Evolutionary conservation across 108 stramenopile genomes (phyloP), one percentile per base, ranked within the genome.

Genomic region (Cyclostephanos invisitatus): DNA sequence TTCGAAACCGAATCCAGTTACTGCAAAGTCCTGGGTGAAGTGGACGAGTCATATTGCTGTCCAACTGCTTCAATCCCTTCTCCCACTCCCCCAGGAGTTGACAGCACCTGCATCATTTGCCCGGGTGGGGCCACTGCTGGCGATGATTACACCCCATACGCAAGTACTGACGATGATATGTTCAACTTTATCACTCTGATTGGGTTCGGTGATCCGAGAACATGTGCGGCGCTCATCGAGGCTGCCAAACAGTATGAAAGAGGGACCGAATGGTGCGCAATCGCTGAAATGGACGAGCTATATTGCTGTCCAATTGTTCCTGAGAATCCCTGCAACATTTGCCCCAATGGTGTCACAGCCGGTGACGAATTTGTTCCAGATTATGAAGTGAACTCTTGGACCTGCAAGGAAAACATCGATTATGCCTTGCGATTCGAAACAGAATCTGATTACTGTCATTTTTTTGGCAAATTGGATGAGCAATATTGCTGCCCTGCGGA

Each of bases 71-170:
- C n/a, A n/a, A n/a, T n/a, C n/a, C n/a, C n/a, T n/a, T n/a, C n/a
- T n/a, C n/a, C n/a, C n/a, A n/a, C n/a, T n/a, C n/a, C n/a, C n/a
- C 27, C 1, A 3, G 55, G 3, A 32, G 32, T 32, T 4, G 32
- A 55, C 20, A 28, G 28, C 14, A 3, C 18, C 11, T 55, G 55
- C 22, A 55, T 55, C 28, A 55, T 55, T 28, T 55, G 55, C 25
- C 55, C 55, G 8, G 8, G 28, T 55, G 55, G 55, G 5, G 55
- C 55, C 55, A 55, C 55, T 7, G 22, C 22, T 21, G 55, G 55
- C 22, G 55, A 55, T 55, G 55, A 55, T 7, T 55, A 55, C 17
- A 14, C 15, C 3, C 44, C 44, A 46, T 15, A 46, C 14, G 44
- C 40, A 40, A 11, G 9, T 40, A 11, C 11, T 11, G 40, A 40